A percentile compares a stretch with the other conserved stretches of the same genome.
phyloP scores from a whole-genome alignment of 2,329 filamentous ascomycete genomes.

The Talaromyces sp. region DNA sequence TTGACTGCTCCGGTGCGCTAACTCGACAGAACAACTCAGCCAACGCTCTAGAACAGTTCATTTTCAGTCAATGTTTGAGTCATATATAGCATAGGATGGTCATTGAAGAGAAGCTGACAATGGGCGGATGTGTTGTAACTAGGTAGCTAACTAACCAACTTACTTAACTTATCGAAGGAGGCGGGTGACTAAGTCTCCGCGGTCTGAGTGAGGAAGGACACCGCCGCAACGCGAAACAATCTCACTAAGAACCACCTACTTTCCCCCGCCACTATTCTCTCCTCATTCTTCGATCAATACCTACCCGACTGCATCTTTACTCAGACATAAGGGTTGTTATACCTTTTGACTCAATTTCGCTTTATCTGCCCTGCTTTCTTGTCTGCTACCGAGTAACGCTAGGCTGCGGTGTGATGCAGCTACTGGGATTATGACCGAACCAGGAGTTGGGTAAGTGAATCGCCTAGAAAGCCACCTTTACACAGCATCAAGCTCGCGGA shows the following conservation, averaged over 20 bases:
- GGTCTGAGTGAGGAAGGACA: neutral
- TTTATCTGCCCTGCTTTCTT: neutral
- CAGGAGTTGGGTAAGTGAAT: conserved; percentile 5
- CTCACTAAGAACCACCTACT: too few relatives aligned
- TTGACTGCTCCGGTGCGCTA: neutral
- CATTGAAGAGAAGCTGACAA: neutral
- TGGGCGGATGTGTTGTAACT: neutral
- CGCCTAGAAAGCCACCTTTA: neutral
- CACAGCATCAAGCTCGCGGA: neutral
- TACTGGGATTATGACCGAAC: conserved; percentile 11
- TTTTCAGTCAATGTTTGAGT: neutral
- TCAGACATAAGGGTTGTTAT: neutral
- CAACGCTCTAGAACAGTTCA: neutral
- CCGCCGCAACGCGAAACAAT: neutral
- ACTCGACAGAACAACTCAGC: too few relatives aligned
- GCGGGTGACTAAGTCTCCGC: neutral
- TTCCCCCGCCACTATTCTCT: neutral
- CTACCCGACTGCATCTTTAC: neutral
- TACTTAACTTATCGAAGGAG: neutral
- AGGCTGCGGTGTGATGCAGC: conserved; percentile 4
- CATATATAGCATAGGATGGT: neutral
- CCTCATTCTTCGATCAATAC: neutral
- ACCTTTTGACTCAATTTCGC: neutral
- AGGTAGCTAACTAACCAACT: too few relatives aligned
- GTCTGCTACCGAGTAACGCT: neutral